Evolutionary conservation across 2,329 filamentous ascomycete genomes (phyloP).

Genomic region (Botrytis aclada): DNA sequence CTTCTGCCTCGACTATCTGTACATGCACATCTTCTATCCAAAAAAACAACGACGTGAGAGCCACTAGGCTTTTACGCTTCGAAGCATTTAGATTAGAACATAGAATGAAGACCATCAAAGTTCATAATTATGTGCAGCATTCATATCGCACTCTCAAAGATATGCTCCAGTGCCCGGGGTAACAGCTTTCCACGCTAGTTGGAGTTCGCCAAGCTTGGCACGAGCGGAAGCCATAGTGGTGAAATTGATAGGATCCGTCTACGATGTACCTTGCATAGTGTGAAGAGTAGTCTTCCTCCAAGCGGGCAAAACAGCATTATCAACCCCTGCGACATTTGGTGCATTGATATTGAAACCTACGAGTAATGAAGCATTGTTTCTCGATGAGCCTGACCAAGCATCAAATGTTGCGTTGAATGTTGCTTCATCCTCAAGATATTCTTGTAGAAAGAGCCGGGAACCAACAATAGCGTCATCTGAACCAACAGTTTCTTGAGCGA

Average conservation of each 20-base stretch:
- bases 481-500: conserved; percentile 41
- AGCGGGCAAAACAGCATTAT: conserved; percentile 40
- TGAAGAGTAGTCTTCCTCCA: conserved; percentile 24
- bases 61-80: not conserved
- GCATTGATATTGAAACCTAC: conserved; percentile 14
- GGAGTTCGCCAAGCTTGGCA: conserved; percentile 20
- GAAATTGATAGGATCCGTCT: conserved; percentile 2
- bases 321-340: not conserved
- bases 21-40: not conserved
- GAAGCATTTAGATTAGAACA: not conserved
- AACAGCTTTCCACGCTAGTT: conserved; percentile 23
- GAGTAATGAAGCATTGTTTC: not conserved
- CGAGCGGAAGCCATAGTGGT: conserved; percentile 13
- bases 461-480: conserved; percentile 37
- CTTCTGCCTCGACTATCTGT: not conserved
- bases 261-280: conserved; percentile 22
- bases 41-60: not conserved
- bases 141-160: conserved; percentile 21
- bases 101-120: not conserved
- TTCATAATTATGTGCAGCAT: not conserved
- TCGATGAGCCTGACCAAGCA: conserved; percentile 29
- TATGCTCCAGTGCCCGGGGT: conserved; percentile 19
- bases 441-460: conserved; percentile 43
- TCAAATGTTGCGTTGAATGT: conserved; percentile 33
- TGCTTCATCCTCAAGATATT: conserved; percentile 38